Base-by-base conservation (phyloP, 768 basidiomycete species). In the Pleurotus tuber-regium region DNA sequence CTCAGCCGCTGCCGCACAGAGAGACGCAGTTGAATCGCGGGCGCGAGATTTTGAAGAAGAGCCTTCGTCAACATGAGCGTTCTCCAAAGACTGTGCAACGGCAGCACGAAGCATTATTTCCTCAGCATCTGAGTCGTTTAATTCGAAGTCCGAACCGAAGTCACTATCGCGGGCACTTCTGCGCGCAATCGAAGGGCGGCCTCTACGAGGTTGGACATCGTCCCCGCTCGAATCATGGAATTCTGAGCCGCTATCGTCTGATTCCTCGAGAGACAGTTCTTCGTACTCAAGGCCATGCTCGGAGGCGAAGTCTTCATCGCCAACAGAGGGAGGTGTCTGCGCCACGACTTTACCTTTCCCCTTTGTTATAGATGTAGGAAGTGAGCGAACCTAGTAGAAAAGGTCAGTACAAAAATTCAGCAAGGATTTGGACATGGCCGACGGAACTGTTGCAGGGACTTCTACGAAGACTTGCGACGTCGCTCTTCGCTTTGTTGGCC, bases 201-300 rank as follows among this genome's bases (percentile, higher is more conserved):
- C 23, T 8, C 11, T 23, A 1, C 16, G 18, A 50, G 44, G 38
- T 28, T 52, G 47, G 49, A 57, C 53, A 10, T 57, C 57, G 28
- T 58, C 56, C 18, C 43, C 62, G 40, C 65, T 61, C 21, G 75
- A 74, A 2, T 53, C 69, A 35, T 78, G 69, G 56, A 84, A 87
- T 51, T 86, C 85, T 33, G 87, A 87, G 23, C 74, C 83, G 61
- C 76, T 80, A 49, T 71, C 76, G 25, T 76, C 77, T 14, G 77
- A 82, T 52, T 86, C 84, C 9, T 73, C 69, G 23, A 75, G 41
- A 12, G 61, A 61, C 12, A 64, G 57, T 36, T 75, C 75, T 41
- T 70, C 67, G 53, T 69, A 73, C 31, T 75, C 74, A 31, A 71
- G 59, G 16, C 67, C 73, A 36, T 68, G 66, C 16, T 76, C 70